These are phyloP conservation scores for Malus sylvestris DNA, from an alignment of 306 rosid species.

Conservation along the genomic window DNA sequence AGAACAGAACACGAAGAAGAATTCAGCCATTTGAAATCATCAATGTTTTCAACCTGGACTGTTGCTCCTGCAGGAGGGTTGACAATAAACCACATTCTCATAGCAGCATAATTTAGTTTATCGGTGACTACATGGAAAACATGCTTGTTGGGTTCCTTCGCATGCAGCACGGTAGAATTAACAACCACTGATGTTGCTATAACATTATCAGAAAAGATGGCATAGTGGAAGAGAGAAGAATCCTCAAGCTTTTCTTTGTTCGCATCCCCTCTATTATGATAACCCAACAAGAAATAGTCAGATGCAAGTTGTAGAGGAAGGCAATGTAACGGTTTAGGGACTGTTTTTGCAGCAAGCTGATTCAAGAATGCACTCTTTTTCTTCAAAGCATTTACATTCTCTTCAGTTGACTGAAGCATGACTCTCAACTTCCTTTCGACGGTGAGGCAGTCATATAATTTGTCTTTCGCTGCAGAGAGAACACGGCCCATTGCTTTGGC, in stretches of 20 bases:
- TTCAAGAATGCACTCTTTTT: slow-evolving; percentile 81
- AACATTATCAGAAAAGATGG: slow-evolving; percentile 92
- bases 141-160: slow-evolving; percentile 79
- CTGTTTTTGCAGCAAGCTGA: slow-evolving; percentile 91
- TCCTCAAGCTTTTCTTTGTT: slow-evolving; percentile 62
- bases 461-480: slow-evolving; percentile 83
- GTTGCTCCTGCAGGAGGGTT: slow-evolving; percentile 75
- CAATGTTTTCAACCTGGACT: slow-evolving; percentile 76
- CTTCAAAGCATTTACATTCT: slow-evolving; percentile 54
- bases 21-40: slow-evolving; percentile 94
- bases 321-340: slow-evolving; percentile 85
- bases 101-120: slow-evolving; percentile 77
- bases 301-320: slow-evolving; percentile 82
- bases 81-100: slow-evolving; percentile 92
- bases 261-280: slow-evolving; percentile 42
- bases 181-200: slow-evolving; percentile 92
- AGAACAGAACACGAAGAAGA: slow-evolving; percentile 95
- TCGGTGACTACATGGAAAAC: slow-evolving; percentile 94
- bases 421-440: slow-evolving; percentile 72
- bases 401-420: slow-evolving; percentile 90
- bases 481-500: slow-evolving; percentile 92
- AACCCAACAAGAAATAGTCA: slow-evolving; percentile 65
- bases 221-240: slow-evolving; percentile 84
- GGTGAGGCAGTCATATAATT: slow-evolving; percentile 63
- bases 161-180: slow-evolving; percentile 79